Percentiles rank a stretch among this genome's conserved stretches.
Conservation (phyloP, 2,329 filamentous ascomycete genomes). For the Alternaria sp. region DNA sequence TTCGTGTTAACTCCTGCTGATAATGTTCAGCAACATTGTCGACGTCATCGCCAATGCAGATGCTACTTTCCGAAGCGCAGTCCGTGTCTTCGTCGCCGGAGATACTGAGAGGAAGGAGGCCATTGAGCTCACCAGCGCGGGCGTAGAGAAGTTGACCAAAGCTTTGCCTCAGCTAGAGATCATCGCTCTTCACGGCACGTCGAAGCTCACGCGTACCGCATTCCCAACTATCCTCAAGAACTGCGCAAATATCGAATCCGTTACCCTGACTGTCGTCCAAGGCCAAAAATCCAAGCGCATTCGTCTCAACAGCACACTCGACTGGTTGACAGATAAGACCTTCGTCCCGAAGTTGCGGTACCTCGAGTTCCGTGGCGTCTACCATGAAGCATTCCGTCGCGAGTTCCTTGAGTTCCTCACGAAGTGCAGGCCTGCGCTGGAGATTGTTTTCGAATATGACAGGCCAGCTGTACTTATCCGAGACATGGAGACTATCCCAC, state of each 20-base stretch:
- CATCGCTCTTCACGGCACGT: background rate
- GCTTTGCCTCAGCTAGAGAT: background rate
- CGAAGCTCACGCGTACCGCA: background rate
- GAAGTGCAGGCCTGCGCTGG: slow-evolving; percentile 1
- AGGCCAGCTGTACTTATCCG: background rate
- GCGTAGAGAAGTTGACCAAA: slow-evolving; percentile 1
- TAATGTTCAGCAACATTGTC: background rate
- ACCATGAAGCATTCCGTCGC: background rate
- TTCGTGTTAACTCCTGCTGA: background rate
- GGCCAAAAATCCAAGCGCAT: slow-evolving; percentile 1
- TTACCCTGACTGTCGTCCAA: slow-evolving; percentile 1
- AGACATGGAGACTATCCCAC: background rate
- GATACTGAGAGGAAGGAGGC: background rate
- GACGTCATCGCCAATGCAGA: slow-evolving; percentile 6
- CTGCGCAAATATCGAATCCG: slow-evolving; percentile 1
- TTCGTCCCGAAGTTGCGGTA: slow-evolving; percentile 1
- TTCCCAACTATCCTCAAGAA: slow-evolving; percentile 3
- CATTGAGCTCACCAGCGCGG: background rate
- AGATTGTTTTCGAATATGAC: slow-evolving; percentile 1
- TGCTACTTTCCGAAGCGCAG: background rate
- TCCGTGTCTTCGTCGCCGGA: slow-evolving; percentile 1
- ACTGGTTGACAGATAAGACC: slow-evolving; percentile 1
- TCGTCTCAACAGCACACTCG: background rate
- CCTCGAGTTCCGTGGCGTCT: slow-evolving; percentile 7
- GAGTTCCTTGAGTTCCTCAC: slow-evolving; percentile 7